Conservation (phyloP, 2,329 filamentous ascomycete species). For the Hypomyces perniciosus region DNA sequence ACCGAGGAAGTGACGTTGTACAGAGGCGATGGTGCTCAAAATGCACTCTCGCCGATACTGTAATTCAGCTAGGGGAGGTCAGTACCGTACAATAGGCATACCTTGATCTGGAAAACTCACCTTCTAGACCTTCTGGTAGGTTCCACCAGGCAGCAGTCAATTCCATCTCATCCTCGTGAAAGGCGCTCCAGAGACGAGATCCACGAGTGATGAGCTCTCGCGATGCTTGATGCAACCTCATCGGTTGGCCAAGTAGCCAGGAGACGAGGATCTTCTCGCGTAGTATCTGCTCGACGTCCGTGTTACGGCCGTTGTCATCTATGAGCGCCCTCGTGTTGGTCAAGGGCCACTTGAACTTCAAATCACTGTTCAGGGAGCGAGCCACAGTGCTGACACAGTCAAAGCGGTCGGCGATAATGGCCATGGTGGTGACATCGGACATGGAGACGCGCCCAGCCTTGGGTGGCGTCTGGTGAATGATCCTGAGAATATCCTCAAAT, state of each 20-base stretch:
- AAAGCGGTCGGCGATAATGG: slow-evolving; percentile 68
- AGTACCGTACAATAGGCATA: neutral
- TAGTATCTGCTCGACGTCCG: slow-evolving; percentile 56
- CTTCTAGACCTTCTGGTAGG: slow-evolving; percentile 61
- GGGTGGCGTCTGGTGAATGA: slow-evolving; percentile 54
- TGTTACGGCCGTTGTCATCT: slow-evolving; percentile 30
- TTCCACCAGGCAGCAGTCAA: slow-evolving; percentile 61
- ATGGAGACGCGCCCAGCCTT: slow-evolving; percentile 42
- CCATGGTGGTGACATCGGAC: slow-evolving; percentile 59
- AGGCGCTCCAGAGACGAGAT: slow-evolving; percentile 51
- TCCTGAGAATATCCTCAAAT: slow-evolving; percentile 61
- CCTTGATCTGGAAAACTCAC: slow-evolving; percentile 32
- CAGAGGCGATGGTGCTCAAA: slow-evolving; percentile 62
- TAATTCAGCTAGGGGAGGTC: slow-evolving; percentile 49
- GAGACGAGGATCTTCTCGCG: slow-evolving; percentile 65
- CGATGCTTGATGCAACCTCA: slow-evolving; percentile 55
- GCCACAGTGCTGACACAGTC: slow-evolving; percentile 55
- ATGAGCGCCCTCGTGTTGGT: slow-evolving; percentile 34
- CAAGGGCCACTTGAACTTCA: slow-evolving; percentile 51
- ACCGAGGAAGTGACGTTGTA: slow-evolving; percentile 60
- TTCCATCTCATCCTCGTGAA: slow-evolving; percentile 26
- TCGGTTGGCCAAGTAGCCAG: slow-evolving; percentile 56
- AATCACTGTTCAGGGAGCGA: slow-evolving; percentile 42
- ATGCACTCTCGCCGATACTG: slow-evolving; percentile 60
- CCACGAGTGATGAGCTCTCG: slow-evolving; percentile 62